Percentiles rank a stretch among this genome's conserved stretches.
Conservation (phyloP, 2,329 filamentous ascomycete species). For the Fusarium pseudocircinatum region DNA sequence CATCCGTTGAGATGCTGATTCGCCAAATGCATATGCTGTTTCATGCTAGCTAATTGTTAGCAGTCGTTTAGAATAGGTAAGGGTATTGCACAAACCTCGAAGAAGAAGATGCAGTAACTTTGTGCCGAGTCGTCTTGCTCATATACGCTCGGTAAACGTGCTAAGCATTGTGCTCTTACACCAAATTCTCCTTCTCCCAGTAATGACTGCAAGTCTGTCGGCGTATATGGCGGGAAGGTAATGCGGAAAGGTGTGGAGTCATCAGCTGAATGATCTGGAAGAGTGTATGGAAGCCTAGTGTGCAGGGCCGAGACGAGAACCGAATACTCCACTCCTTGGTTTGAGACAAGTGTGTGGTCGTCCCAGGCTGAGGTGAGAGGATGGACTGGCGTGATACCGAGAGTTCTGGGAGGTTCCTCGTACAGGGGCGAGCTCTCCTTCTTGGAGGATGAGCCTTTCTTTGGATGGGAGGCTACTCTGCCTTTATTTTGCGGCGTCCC, state of each 20-base stretch:
- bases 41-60: conserved; percentile 55
- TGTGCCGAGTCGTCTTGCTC: conserved; percentile 47
- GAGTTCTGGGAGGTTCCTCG: conserved; percentile 32
- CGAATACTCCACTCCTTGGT: conserved; percentile 49
- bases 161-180: conserved; percentile 56
- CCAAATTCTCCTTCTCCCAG: conserved; percentile 51
- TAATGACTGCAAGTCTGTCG: conserved; percentile 51
- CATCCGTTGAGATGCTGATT: conserved; percentile 47
- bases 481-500: conserved; percentile 65
- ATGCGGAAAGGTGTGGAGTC: conserved; percentile 47
- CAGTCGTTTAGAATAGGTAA: background rate
- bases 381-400: conserved; percentile 48
- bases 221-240: conserved; percentile 52
- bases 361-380: conserved; percentile 63
- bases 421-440: conserved; percentile 43
- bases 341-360: conserved; percentile 55
- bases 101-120: conserved; percentile 62
- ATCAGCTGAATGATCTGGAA: conserved; percentile 40
- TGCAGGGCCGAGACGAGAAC: conserved; percentile 58
- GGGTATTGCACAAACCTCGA: conserved; percentile 55
- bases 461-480: conserved; percentile 66
- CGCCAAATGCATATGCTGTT: conserved; percentile 52
- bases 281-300: conserved; percentile 52
- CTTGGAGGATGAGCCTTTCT: conserved; percentile 50
- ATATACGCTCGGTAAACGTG: conserved; percentile 50